A percentile compares a stretch with the other conserved stretches of the same genome.
Conservation (phyloP, 2,329 filamentous ascomycete genomes). For the Gaeumannomyces tritici region DNA sequence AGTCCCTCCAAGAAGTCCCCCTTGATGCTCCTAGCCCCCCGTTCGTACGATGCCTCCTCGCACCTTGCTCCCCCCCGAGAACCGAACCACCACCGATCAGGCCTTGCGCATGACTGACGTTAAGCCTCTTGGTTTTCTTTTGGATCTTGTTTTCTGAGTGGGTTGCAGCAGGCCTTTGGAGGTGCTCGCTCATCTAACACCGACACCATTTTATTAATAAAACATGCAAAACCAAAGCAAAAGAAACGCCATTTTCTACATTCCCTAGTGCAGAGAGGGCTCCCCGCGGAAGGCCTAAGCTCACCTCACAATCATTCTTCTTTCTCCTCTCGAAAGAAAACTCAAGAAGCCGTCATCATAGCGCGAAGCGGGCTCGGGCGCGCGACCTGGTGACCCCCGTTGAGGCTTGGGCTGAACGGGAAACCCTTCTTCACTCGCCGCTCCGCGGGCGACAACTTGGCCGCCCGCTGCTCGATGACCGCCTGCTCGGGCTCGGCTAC, state of each 20-base stretch:
- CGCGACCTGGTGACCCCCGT: slow-evolving; percentile 39
- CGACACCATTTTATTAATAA: background rate
- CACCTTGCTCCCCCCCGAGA: background rate
- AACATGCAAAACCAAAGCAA: background rate
- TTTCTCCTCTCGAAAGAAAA: slow-evolving; percentile 10
- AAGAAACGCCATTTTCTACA: background rate
- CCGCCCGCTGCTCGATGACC: background rate
- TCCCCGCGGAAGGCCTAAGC: background rate
- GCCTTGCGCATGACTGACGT: background rate
- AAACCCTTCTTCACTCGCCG: slow-evolving; percentile 36
- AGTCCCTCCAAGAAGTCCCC: background rate
- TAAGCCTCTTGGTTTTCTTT: background rate
- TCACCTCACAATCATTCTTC: slow-evolving; percentile 14
- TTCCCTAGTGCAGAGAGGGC: background rate
- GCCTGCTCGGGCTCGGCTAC: slow-evolving; percentile 18
- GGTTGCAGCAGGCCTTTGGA: background rate
- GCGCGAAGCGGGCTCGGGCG: slow-evolving; percentile 60
- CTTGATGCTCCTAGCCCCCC: background rate
- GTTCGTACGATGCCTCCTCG: background rate
- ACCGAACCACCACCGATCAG: background rate
- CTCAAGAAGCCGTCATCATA: slow-evolving; percentile 55
- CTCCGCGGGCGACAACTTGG: slow-evolving; percentile 25
- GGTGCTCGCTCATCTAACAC: background rate
- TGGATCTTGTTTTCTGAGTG: background rate
- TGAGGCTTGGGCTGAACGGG: slow-evolving; percentile 33